Evolutionary conservation across 768 basidiomycete species (phyloP).

Genomic region (Pleurotus giganteus): DNA sequence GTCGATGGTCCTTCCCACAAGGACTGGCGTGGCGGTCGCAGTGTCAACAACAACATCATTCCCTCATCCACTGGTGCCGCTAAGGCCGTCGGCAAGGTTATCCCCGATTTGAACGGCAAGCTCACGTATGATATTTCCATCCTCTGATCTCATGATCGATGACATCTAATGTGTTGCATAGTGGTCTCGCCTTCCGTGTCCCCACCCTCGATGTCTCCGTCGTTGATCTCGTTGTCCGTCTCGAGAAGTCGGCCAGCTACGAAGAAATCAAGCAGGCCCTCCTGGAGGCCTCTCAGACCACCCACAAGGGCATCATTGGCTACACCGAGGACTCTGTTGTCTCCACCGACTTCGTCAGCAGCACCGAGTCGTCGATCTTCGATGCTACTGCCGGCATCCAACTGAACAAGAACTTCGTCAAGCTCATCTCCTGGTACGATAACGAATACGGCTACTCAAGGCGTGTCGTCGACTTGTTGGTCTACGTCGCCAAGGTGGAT

Average conservation of each 20-base stretch:
- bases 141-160: not conserved
- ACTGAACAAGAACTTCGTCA: constrained; percentile 91
- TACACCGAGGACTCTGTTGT: constrained; percentile 96
- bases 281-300: constrained; percentile 73
- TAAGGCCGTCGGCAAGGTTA: constrained; percentile 99
- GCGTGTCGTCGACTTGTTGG: constrained; percentile 88
- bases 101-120: constrained; percentile 94
- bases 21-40: constrained; percentile 97
- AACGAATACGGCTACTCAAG: constrained; percentile 95
- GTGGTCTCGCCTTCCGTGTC: constrained; percentile 95
- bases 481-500: constrained; percentile 79
- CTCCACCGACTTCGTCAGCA: constrained; percentile 89
- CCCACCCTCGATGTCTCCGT: constrained; percentile 97
- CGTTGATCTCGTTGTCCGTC: constrained; percentile 93
- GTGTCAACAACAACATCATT: constrained; percentile 97
- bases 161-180: constrained; percentile 24
- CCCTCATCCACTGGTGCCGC: constrained; percentile 98
- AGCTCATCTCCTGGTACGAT: constrained; percentile 95
- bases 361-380: constrained; percentile 82
- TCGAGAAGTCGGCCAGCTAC: constrained; percentile 83
- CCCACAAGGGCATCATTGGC: constrained; percentile 71
- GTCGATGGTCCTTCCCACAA: constrained; percentile 93
- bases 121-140: constrained; percentile 70
- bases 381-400: constrained; percentile 92
- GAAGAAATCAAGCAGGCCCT: constrained; percentile 87